phyloP scores from a whole-genome alignment of 169 alveolate species.

The Cryptosporidium bovis region DNA sequence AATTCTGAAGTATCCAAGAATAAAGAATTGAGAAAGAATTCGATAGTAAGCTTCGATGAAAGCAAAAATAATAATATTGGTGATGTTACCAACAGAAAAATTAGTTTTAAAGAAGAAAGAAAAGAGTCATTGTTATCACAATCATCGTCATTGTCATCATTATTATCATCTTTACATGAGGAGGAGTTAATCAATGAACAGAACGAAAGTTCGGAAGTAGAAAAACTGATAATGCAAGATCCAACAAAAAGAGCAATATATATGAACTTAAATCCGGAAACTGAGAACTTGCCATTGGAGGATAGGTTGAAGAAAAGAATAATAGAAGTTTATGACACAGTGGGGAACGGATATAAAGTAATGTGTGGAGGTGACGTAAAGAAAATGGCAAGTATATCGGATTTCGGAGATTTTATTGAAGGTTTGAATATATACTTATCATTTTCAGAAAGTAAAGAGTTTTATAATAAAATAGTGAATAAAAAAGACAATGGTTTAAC shows the following conservation, averaged over 20 bases:
- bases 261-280: constrained; percentile 24
- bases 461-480: constrained; percentile 17
- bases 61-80: too few relatives aligned
- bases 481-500: constrained; percentile 10
- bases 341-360: constrained; percentile 9
- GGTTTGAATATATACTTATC: constrained; percentile 39
- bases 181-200: too few relatives aligned
- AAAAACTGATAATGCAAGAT: background rate
- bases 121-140: too few relatives aligned
- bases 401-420: constrained; percentile 56
- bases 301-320: constrained; percentile 32
- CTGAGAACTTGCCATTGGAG: constrained; percentile 31
- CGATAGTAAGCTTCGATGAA: background rate
- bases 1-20: background rate
- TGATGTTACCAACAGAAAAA: too few relatives aligned
- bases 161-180: too few relatives aligned
- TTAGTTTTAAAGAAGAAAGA: too few relatives aligned
- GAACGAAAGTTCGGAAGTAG: too few relatives aligned
- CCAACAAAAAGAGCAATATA: constrained; percentile 52
- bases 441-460: constrained; percentile 35
- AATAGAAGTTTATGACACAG: constrained; percentile 25
- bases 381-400: constrained; percentile 8
- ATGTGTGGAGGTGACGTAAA: constrained; percentile 41
- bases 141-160: too few relatives aligned
- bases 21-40: background rate